Base-by-base conservation (phyloP, 202 grass and related monocot species). In the Panicum hallii region DNA sequence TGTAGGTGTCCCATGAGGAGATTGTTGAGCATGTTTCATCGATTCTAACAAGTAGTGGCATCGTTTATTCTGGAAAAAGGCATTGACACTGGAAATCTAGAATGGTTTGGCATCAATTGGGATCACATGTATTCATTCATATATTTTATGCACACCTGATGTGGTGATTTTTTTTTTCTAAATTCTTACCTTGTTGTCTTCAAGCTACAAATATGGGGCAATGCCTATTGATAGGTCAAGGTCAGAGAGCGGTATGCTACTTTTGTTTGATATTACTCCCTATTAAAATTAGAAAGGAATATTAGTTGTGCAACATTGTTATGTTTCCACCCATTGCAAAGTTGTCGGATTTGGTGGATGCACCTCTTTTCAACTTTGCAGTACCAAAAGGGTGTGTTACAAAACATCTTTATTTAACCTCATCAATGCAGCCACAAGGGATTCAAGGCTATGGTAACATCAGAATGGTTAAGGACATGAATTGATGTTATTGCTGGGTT, bases 1-100 rank as follows among this genome's bases (percentile, higher is more conserved):
- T 81, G 53, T 70, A 70, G 79, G 49, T 81, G 7, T 4, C 34
- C 49, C 79, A 70, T 81, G 36, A 69, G 3, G 34, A 81, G n/a
- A 57, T 81, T 43, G 13, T 81, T 57, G n/a, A 55, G 32, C 79
- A 81, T 56, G 38, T 81, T 81, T 70, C 79, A 70, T 70, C 49
- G 10, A 45, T 70, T 81, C 30, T 70, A 11, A 70, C 23, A 20
- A 41, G 20, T 19, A 68, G 19, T 26, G 78, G 64, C 6, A 40
- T 80, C 4, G 19, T 67, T 69, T 5, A 2, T 80, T 42, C 20
- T 69, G 64, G 49, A n/a, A 55, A n/a, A 80, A 80, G 19, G 20
- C 49, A 80, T 80, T 69, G 64, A 80, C 78, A 41, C 46, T 69
- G 34, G 4, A 55, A 55, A 53, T 1, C 64, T 81, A 4, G 7